Evolutionary conservation across 2,329 filamentous ascomycete genomes (phyloP), one percentile per base, ranked within the genome.

Genomic region (Bipolaris victoriae): DNA sequence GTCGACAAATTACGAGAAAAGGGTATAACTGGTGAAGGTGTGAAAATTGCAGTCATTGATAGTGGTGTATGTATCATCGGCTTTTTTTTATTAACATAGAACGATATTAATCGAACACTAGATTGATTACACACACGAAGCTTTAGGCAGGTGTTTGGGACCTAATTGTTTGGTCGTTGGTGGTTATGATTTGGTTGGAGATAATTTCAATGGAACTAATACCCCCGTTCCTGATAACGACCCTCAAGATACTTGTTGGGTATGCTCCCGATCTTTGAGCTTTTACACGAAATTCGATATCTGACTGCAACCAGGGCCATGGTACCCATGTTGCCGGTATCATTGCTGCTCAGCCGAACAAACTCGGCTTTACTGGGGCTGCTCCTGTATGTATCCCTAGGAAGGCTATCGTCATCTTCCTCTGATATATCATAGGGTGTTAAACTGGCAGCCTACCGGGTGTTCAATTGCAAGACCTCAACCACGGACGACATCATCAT

Each of bases 1-100:
- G 65, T 75, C 6, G 68, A 75, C 45, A 66, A 64, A 35, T 70
- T 82, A n/a, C 78, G 77, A 13, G 76, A 72, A 3, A 67, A 75
- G 33, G 80, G 80, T 7, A 70, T 79, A 18, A 81, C 76, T 2
- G 81, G 82, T 16, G 75, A 79, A 35, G 80, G 80, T 2, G 64
- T 81, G 20, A 76, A 74, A 26, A 73, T 83, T 24, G 80, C 72
- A 3, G 68, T 82, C 37, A 70, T 81, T 43, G 77, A 81, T 56
- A 75, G 69, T 13, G 78, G 78, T 1, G 52, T 66, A 48, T 18
- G 46, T 48, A 5, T 24, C 33, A 48, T 36, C 22, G 13, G 6
- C 1, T 7, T 26, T 26, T 26, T 26, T 29, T 20, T 6, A 11
- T 18, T 37, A 3, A 26, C 15, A 26, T 39, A 11, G 11, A 9